Evolutionary conservation across 805 yeast species (phyloP), one percentile per base, ranked within the genome.

Genomic region (Hemisphaericaspora nanyangensis): DNA sequence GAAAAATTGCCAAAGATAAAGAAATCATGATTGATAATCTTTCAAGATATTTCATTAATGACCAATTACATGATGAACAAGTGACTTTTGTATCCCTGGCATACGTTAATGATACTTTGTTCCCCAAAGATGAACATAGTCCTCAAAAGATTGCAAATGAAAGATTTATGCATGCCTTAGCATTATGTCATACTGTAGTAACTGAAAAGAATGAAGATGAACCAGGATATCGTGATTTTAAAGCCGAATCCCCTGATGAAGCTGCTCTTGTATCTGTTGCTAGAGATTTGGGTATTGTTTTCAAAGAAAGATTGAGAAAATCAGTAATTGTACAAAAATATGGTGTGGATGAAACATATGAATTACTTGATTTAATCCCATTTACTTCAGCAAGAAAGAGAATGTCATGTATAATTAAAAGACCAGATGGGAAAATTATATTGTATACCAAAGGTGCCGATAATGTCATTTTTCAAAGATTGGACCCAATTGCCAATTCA

Each of bases 221-320:
- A 15, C 65, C 65, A 0, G 55, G 55, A 7, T 53, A 59, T 25
- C 56, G 79, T 30, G 69, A 70, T 20, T 81, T 77, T 61, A 82
- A 83, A 50, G 90, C 91, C 1, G 90, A 85, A 54, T 82, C 89
- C 7, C 95, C 95, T 0, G 95, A 85, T 63, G 95, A 85, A 56
- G 79, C 82, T 30, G 90, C 93, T 1, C 68, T 85, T 38, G 91
- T 85, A n/a, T 68, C 82, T 2, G 81, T 76, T 33, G 91, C 91
- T 1, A 66, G 85, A 37, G 91, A 83, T 54, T 49, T 84, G 22
- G 95, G 95, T 7, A 71, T 80, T 48, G 80, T 76, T 0, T 76
- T 82, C 54, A 59, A 71, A 17, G 82, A 74, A 31, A 67, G 79
- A 31, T 68, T 70, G 16, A 69, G 83, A 54, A 69, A 68, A 29